Base-by-base conservation (phyloP, 805 yeast genomes). In the Nakazawaea populi region DNA sequence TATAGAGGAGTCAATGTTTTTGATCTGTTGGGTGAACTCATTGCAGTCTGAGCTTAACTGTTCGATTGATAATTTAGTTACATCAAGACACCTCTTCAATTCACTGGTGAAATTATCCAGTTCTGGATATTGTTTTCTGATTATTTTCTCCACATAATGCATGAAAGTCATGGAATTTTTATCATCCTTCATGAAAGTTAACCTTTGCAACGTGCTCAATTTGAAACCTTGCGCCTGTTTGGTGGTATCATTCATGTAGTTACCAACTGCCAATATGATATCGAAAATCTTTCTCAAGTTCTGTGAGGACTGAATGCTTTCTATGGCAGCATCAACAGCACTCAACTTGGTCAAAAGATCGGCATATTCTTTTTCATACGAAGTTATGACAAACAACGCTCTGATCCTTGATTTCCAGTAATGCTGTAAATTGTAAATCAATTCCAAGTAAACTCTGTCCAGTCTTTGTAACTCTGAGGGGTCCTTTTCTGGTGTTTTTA, bases 331-430 rank as follows among this genome's bases (percentile, higher is more conserved):
- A 58, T 85, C 90, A 40, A 86, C 68, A 10, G 74, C 63, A 51
- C 78, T 73, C 56, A 87, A 65, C 57, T 83, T 84, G 42, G 60
- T 61, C 7, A 76, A 72, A 31, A 87, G 65, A 57, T 86, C 91
- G 37, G 75, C 74, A 56, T 82, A 83, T 55, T 87, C 94, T 51
- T 78, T 78, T 51, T 82, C 84, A 65, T 77, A 85, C 3, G 82
- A 76, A 5, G 75, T 67, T 9, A 82, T 64, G 6, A 82, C 72
- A 27, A 73, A 64, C 46, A 87, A 68, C 4, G 87, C 83, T 45
- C 85, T 70, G n/a, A 85, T 78, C 61, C 95, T 73, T 2, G 86
- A 78, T 51, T 76, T 72, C 94, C 94, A 87, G 58, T 87, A 87
- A 47, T 74, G 76, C 55, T 82, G 79, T 59, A 87, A 69, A 58